Evolutionary conservation across 768 basidiomycete species (phyloP), one percentile per base, ranked within the genome.

Genomic region (Kwoniella newhampshirensis): DNA sequence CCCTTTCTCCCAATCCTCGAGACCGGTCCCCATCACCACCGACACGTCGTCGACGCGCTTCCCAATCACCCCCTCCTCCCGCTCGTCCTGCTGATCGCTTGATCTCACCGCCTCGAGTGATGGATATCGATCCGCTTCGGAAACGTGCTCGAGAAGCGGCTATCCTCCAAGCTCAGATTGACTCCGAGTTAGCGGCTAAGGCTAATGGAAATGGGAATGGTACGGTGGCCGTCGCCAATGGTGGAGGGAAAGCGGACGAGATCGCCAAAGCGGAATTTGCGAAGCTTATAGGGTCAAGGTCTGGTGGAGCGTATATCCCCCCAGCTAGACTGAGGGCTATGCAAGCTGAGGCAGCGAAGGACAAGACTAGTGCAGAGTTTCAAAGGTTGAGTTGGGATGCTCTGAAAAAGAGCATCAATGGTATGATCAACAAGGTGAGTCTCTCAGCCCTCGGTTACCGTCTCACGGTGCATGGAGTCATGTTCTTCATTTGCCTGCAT

Each of bases 321-420:
- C 96, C 96, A 13, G 93, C 91, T 35, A 84, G 93, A 23, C 80
- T 98, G 36, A 83, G 92, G 43, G 92, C 91, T 0, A 82, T 99
- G 77, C 91, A 93, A 67, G 86, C 84, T 41, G 88, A 87, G 27
- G 90, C 91, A 7, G 78, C 84, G 5, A 78, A 81, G 60, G 90
- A 96, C 80, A 93, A 93, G 79, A 80, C 81, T 44, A 87, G 88
- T 57, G 68, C 86, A 18, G 93, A 96, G 78, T 98, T 88, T 77
- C 96, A 99, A 77, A 83, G 96, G 9, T 78, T 99, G 57, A 89
- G 91, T 9, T 99, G 96, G 96, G 96, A 99, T 71, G 96, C 96
- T 1, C 79, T 99, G 58, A 86, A 93, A 73, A 99, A 99, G 78
- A 89, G 87, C 48, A 88, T 99, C 70, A 98, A 96, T 26, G 96